Evolutionary conservation across 148 eudicot species (phyloP).

Genomic region (Rhododendron mucronatum): DNA sequence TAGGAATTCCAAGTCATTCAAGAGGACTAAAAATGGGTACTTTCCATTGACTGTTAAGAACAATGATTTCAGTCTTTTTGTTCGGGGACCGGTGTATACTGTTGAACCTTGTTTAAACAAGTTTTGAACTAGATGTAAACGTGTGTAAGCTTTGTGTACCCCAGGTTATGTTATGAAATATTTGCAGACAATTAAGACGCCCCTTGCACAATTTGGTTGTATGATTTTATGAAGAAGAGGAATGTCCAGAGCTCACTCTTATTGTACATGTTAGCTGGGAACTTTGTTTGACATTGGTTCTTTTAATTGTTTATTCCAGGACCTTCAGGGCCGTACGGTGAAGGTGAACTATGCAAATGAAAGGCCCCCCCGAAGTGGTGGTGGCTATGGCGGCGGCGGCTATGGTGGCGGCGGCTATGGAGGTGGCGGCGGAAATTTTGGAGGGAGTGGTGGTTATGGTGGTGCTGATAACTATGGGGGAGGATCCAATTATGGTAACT

Average conservation of each 20-base stretch:
- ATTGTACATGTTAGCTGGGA: background rate
- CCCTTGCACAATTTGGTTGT: too few species aligned
- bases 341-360: constrained; percentile 75
- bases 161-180: background rate
- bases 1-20: constrained; percentile 2
- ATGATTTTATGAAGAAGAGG: background rate
- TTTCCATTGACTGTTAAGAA: background rate
- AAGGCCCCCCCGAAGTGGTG: constrained; percentile 47
- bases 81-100: background rate
- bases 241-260: background rate
- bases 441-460: constrained; percentile 19
- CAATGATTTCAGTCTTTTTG: background rate
- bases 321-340: constrained; percentile 68
- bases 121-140: background rate
- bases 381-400: constrained; percentile 16
- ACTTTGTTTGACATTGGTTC: background rate
- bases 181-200: too few species aligned
- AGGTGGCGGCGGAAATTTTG: constrained; percentile 12
- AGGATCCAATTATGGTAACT: constrained; percentile 6
- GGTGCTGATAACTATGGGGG: constrained; percentile 11
- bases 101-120: background rate
- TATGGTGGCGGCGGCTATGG: constrained; percentile 7
- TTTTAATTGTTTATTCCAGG: constrained; percentile 35
- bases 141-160: background rate
- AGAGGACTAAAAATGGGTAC: background rate